Evolutionary conservation across 106 monocot species (phyloP).

Genomic region (Apostasia shenzhenica): DNA sequence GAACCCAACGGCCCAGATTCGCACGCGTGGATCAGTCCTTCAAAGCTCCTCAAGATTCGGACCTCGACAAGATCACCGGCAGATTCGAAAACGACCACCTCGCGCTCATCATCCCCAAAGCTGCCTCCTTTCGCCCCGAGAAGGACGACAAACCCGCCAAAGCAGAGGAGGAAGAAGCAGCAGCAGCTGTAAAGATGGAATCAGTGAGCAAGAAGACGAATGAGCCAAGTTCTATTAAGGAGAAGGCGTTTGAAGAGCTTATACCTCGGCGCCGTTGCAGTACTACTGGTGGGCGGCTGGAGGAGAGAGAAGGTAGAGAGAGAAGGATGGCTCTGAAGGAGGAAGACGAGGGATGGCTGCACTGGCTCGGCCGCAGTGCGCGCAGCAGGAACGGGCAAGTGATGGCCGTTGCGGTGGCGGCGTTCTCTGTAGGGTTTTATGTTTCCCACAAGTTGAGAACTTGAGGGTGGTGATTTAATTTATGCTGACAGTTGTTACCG

Average conservation of each 20-base stretch:
- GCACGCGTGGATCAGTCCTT: not conserved
- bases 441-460: constrained; percentile 23
- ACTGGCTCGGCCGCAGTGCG: not conserved
- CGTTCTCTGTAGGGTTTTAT: constrained; percentile 32
- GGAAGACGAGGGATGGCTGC: not conserved
- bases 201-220: too few relatives aligned
- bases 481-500: not conserved
- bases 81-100: not conserved
- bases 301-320: too few relatives aligned
- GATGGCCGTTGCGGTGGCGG: constrained; percentile 25
- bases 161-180: not conserved
- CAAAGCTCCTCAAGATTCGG: not conserved
- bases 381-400: constrained; percentile 18
- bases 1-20: not conserved
- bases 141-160: not conserved
- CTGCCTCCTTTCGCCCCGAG: not conserved
- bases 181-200: too few relatives aligned
- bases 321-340: not conserved
- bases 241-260: too few relatives aligned
- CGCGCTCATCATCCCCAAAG: not conserved
- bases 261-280: too few relatives aligned
- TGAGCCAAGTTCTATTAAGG: too few relatives aligned
- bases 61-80: not conserved
- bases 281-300: too few relatives aligned
- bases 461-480: not conserved